Base-by-base conservation (phyloP, 2,329 filamentous ascomycete genomes). In the Diaporthe eres region DNA sequence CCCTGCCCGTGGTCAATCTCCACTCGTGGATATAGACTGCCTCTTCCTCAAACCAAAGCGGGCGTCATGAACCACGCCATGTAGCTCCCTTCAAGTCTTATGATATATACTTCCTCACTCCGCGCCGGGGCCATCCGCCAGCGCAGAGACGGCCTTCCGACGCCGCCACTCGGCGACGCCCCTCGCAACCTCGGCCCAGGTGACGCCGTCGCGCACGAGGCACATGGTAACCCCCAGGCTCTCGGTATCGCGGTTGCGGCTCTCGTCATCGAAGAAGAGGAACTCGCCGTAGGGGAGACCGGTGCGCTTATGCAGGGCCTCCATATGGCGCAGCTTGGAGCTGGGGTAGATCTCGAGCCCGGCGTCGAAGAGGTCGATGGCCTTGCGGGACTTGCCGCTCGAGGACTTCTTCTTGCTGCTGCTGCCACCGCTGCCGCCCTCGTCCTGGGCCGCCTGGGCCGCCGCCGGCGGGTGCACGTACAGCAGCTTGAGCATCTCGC, bases 181-280 rank as follows among this genome's bases (percentile, higher is more conserved):
- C 75, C 88, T 89, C 84, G 97, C 95, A 28, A 98, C 86, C 86
- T 97, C 95, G 0, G 87, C 88, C 85, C 91, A 93, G 2, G 90
- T 92, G 72, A 98, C 91, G 0, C 96, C 96, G 82, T 98, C 93
- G 74, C 90, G 86, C 0, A 98, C 93, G 68, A 98, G 85, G 81
- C 92, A 92, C 91, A 98, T 98, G 0, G 94, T 94, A 4, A 98
- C 94, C 0, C 96, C 96, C 68, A 98, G 81, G 37, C 82, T 86
- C 85, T 93, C 91, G 0, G 98, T 96, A 82, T 98, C 95, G 75
- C 91, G 88, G 82, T 98, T 98, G 77, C 96, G 87, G 71, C 89
- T 88, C 89, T 98, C 96, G 80, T 98, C 96, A 80, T 98, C 96
- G 79, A 98, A 98, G 84, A 98, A 98, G 47, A 98, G 83, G 93